Base-by-base conservation (phyloP, 2,329 filamentous ascomycete species). In the Aspergillus caelatus region DNA sequence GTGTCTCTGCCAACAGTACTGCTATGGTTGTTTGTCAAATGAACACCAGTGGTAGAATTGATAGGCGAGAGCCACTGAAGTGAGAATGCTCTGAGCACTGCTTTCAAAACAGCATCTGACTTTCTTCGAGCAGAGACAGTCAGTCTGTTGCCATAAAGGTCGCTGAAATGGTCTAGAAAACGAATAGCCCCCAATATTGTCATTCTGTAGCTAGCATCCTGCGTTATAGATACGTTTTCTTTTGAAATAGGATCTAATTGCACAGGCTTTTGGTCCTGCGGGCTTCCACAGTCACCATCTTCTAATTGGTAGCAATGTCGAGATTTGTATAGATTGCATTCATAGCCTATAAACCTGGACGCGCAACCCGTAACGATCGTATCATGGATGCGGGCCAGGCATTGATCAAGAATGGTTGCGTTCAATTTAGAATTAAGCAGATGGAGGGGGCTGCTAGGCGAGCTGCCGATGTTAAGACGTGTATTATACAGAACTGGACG, bases 161-260 rank as follows among this genome's bases (percentile, higher is more conserved):
- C 63, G 36, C 64, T 63, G 30, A 72, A 69, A 61, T 72, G 70
- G 48, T 72, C 71, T 14, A 72, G 58, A 14, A 72, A 72, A 8
- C 65, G 65, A 21, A 67, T 58, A 28, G 66, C 66, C 6, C 71
- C 71, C 2, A n/a, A 28, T 57, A 55, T n/a, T 9, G 52, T 55
- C 52, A 55, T 55, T 3, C 7, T 10, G 32, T 28, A 23, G 6
- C 12, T 39, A 16, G 4, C 2, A 26, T 39, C n/a, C 30, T 23
- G 32, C 6, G 30, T 9, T 19, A 14, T 28, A 55, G 52, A 3
- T 39, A 36, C 7, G 21, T 6, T 23, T 21, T 21, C 52, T 1
- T 26, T 19, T 16, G 52, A 26, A 5, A 21, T 4, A 55, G 11
- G n/a, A 34, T 9, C 16, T 16, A 26, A 2, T 10, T 55, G 14